Percentiles rank a stretch among this genome's conserved stretches.
These are phyloP conservation scores for Geranomyces variabilis DNA, from an alignment of 192 early-diverging fungal genomes.

Conservation along the genomic window DNA sequence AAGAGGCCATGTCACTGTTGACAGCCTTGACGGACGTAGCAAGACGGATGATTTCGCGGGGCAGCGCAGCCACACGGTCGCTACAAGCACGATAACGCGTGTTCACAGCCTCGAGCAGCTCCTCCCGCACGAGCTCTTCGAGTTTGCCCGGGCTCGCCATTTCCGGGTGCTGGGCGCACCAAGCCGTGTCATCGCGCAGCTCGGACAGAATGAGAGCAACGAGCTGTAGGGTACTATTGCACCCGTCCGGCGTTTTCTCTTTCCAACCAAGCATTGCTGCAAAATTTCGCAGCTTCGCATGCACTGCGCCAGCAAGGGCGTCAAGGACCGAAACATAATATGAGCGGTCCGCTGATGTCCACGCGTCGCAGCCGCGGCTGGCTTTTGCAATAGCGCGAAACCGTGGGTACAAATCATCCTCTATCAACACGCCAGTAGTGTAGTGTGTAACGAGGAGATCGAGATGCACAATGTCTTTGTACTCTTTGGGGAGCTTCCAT, in stretches of 20 bases:
- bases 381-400: constrained; percentile 24
- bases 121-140: constrained; percentile 25
- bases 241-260: constrained; percentile 25
- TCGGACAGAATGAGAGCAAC: constrained; percentile 17
- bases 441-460: constrained; percentile 35
- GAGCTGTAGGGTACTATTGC: constrained; percentile 28
- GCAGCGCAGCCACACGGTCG: constrained; percentile 1
- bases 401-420: constrained; percentile 38
- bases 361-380: not conserved
- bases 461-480: constrained; percentile 38
- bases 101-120: constrained; percentile 33
- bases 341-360: constrained; percentile 9
- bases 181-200: constrained; percentile 20
- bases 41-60: constrained; percentile 31
- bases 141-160: constrained; percentile 17
- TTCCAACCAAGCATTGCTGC: constrained; percentile 33
- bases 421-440: not conserved
- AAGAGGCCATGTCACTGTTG: constrained; percentile 35
- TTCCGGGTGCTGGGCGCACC: constrained; percentile 26
- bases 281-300: constrained; percentile 17
- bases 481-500: constrained; percentile 64
- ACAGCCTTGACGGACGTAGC: constrained; percentile 30
- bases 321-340: constrained; percentile 32
- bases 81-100: constrained; percentile 20
- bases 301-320: constrained; percentile 7